Base-by-base conservation (phyloP, 345 rosid genomes). In the Syzygium jambos region DNA sequence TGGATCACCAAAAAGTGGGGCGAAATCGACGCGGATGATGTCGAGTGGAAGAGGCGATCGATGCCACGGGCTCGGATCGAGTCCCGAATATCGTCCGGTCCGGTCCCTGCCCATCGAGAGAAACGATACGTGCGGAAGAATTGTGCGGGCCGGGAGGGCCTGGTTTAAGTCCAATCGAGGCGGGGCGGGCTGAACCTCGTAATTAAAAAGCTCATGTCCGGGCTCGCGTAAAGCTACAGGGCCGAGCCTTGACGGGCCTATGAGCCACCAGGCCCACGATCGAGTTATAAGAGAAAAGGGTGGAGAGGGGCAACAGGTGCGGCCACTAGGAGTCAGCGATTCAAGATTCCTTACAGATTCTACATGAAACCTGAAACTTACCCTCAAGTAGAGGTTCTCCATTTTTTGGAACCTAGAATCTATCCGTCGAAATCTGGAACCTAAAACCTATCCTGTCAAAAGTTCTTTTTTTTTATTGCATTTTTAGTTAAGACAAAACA, bases 81-180 rank as follows among this genome's bases (percentile, higher is more conserved):
- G 23, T 7, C 9, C 5, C 3, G 0, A 0, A 14, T 63, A 9
- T 68, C 11, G 11, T 10, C 11, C 11, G 2, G 9, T 30, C 11
- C 38, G 38, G 38, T 34, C 38, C 38, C 1, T 1, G 21, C 41
- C 3, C 2, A 0, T 63, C 10, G 0, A 29, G 17, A 3, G 19
- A 29, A 29, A 30, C 7, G 4, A 65, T 15, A 14, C 4, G 3
- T 0, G 7, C 15, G 41, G 14, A 29, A 29, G 9, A 65, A 65
- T 68, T 17, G 22, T 11, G 1, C 12, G 46, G 7, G 25, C 1
- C 1, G 2, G 22, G 11, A 5, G 2, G 11, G 21, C 43, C 22
- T 3, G 3, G 13, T 4, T 17, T 30, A 30, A 16, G 78, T 17
- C 78, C 78, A 21, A 30, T 1, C 19, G 1, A 12, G 17, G 9